phyloP scores from a whole-genome alignment of 2,329 filamentous ascomycete genomes.

The Aspergillus vadensis region DNA sequence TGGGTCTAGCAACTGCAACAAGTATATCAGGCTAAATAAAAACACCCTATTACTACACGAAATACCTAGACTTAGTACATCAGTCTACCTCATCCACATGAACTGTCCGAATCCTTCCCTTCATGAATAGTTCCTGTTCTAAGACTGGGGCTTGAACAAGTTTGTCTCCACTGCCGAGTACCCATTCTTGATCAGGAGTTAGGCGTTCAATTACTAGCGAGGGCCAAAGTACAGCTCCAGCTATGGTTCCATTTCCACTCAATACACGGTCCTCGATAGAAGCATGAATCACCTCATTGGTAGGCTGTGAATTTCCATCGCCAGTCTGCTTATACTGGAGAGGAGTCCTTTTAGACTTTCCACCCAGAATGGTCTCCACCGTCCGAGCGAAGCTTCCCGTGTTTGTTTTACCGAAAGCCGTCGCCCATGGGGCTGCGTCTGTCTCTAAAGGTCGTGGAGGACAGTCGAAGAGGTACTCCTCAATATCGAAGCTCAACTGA shows the following conservation, averaged over 20 bases:
- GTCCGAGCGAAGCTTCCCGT: conserved; percentile 10
- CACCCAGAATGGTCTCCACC: conserved; percentile 15
- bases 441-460: conserved; percentile 11
- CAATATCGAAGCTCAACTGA: conserved; percentile 24
- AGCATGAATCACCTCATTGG: conserved; percentile 19
- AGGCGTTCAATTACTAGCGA: background rate
- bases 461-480: conserved; percentile 22
- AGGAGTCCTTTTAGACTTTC: conserved; percentile 16
- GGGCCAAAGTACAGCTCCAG: conserved; percentile 2
- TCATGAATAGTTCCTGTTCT: conserved; percentile 13
- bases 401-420: conserved; percentile 14
- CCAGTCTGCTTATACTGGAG: conserved; percentile 16
- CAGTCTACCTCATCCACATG: conserved; percentile 13
- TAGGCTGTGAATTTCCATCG: background rate
- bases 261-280: conserved; percentile 15
- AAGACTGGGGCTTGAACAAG: background rate
- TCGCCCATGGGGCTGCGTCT: conserved; percentile 19
- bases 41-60: background rate
- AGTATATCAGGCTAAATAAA: accelerated
- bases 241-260: background rate
- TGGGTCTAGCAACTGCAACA: too few species aligned
- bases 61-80: background rate
- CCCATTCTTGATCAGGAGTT: background rate
- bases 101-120: conserved; percentile 14
- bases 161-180: background rate